Evolutionary conservation across 768 basidiomycete species (phyloP).

Genomic region (Tricholoma flavovirens): DNA sequence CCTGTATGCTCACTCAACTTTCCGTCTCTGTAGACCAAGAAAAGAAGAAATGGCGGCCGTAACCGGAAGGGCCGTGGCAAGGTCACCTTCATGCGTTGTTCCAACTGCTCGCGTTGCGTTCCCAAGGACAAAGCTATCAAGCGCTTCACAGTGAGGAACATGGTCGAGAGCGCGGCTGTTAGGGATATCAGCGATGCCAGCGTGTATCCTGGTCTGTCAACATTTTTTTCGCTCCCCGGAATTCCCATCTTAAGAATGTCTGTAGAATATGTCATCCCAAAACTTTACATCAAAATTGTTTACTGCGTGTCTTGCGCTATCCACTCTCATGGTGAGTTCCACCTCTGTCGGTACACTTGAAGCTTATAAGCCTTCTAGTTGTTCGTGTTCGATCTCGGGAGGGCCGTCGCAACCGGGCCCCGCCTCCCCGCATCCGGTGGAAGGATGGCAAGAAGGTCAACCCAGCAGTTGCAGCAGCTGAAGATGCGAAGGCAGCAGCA

Average conservation of each 20-base stretch:
- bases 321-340: constrained; percentile 86
- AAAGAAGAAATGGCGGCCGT: constrained; percentile 98
- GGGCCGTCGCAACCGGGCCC: constrained; percentile 95
- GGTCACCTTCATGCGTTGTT: constrained; percentile 91
- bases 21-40: constrained; percentile 71
- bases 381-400: constrained; percentile 96
- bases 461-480: constrained; percentile 89
- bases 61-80: constrained; percentile 99
- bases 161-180: constrained; percentile 98
- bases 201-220: constrained; percentile 78
- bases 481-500: constrained; percentile 69
- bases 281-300: constrained; percentile 96
- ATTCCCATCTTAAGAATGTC: constrained; percentile 1
- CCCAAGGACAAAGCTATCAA: constrained; percentile 99
- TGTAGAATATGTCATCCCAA: constrained; percentile 91
- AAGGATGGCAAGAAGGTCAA: constrained; percentile 96
- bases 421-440: constrained; percentile 93
- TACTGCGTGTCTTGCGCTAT: constrained; percentile 99
- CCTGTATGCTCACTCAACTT: constrained; percentile 12
- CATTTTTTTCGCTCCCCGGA: background rate
- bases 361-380: constrained; percentile 41
- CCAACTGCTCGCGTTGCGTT: constrained; percentile 98
- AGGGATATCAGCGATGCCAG: constrained; percentile 95
- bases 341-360: background rate
- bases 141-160: constrained; percentile 98